Conservation (phyloP, 257 asterid species). For the Solanum tarapatanum region DNA sequence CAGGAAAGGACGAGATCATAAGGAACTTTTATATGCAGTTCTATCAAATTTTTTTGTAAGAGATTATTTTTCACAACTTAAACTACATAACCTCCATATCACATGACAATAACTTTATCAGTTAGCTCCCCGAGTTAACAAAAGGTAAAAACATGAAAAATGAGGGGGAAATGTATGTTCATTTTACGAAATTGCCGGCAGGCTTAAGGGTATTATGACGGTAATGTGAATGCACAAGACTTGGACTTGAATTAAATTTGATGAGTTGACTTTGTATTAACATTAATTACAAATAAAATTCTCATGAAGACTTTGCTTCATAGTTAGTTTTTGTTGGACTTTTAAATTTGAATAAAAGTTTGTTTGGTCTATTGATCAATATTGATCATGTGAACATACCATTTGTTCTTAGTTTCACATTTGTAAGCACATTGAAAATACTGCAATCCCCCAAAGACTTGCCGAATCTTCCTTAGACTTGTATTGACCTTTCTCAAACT, state of each 20-base stretch:
- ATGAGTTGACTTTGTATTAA: neutral
- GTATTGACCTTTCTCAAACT: neutral
- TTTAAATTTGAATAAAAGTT: neutral
- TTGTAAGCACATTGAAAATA: neutral
- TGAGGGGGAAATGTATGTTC: neutral
- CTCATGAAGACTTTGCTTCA: neutral
- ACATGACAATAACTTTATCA: too few species aligned
- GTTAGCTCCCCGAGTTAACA: too few species aligned
- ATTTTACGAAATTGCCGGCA: neutral
- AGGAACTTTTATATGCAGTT: neutral
- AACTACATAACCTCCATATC: fast-evolving
- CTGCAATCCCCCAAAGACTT: neutral
- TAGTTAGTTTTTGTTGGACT: neutral
- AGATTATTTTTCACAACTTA: too few species aligned
- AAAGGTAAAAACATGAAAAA: neutral
- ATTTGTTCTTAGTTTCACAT: neutral
- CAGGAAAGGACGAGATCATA: fast-evolving
- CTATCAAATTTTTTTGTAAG: too few species aligned
- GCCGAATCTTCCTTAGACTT: neutral
- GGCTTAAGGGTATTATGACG: neutral
- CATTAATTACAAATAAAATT: neutral
- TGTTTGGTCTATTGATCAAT: neutral
- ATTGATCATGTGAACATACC: neutral
- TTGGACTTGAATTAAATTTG: neutral
- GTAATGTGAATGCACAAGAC: neutral